A percentile compares a stretch with the other conserved stretches of the same genome.
Evolutionary conservation across 2,329 filamentous ascomycete species (phyloP).

Genomic region (Cladosporium colombiae): DNA sequence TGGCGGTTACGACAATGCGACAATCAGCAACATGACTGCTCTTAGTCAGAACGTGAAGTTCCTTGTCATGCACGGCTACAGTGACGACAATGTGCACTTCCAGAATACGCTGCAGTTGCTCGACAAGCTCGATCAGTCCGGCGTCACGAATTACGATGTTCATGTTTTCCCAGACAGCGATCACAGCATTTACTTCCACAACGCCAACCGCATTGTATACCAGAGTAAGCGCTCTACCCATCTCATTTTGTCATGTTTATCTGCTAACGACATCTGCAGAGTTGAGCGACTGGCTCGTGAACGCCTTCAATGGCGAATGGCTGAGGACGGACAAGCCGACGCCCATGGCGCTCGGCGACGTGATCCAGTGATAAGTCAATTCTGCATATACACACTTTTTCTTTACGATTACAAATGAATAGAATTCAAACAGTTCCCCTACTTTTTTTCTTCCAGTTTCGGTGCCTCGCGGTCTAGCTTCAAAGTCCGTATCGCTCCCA

Average conservation of each 20-base stretch:
- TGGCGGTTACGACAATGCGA: conserved; percentile 72
- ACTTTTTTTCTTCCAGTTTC: no score
- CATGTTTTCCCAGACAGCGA: conserved; percentile 97
- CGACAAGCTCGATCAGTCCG: conserved; percentile 78
- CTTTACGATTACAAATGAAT: conserved; percentile 14
- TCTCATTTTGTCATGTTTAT: not conserved
- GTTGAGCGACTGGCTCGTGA: conserved; percentile 86
- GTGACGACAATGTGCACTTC: conserved; percentile 96
- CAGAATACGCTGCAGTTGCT: conserved; percentile 89
- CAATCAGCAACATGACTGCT: conserved; percentile 72
- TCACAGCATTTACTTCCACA: conserved; percentile 93
- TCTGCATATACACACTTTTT: not conserved
- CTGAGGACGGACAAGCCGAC: conserved; percentile 58
- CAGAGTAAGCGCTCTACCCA: conserved; percentile 67
- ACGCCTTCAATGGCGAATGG: conserved; percentile 98
- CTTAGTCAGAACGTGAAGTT: conserved; percentile 79
- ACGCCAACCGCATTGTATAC: conserved; percentile 87
- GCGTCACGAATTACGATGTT: conserved; percentile 91
- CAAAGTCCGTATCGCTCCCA: no score
- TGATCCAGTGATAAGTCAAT: conserved; percentile 7
- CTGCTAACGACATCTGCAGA: conserved; percentile 51
- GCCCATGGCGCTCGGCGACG: conserved; percentile 39
- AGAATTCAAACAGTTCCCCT: not conserved
- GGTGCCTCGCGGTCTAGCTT: no score
- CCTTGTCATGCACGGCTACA: conserved; percentile 92